phyloP scores from a whole-genome alignment of 257 asterid species.

The Nicotiana paniculata region DNA sequence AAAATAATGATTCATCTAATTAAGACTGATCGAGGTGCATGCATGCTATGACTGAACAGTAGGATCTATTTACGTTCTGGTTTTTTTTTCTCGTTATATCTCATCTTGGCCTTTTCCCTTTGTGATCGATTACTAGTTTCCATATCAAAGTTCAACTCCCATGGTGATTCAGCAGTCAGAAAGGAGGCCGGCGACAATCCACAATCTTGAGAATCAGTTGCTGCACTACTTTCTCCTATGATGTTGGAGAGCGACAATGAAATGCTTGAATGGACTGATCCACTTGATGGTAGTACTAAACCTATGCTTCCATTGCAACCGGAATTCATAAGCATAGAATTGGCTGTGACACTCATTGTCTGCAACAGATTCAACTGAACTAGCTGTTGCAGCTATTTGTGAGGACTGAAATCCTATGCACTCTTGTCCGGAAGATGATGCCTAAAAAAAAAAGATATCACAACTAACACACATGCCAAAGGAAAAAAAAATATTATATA shows the following conservation, averaged over 20 bases:
- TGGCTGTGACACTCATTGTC: background rate
- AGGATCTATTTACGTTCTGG: slow-evolving; percentile 25
- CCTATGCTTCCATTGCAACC: slow-evolving; percentile 24
- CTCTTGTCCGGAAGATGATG: slow-evolving; percentile 44
- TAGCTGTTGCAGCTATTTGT: slow-evolving; percentile 12
- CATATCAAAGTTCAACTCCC: slow-evolving; percentile 51
- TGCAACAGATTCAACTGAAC: slow-evolving; percentile 32
- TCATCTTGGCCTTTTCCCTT: slow-evolving; percentile 66
- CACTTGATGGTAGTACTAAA: slow-evolving; percentile 30
- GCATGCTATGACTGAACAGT: background rate
- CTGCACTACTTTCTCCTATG: slow-evolving; percentile 47
- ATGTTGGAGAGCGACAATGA: slow-evolving; percentile 42
- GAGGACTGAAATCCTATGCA: slow-evolving; percentile 35
- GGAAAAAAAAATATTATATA: background rate
- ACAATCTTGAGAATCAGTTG: slow-evolving; percentile 56
- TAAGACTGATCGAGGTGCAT: too few species aligned
- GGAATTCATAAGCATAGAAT: slow-evolving; percentile 38
- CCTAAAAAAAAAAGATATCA: slow-evolving; percentile 18
- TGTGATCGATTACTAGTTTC: slow-evolving; percentile 35
- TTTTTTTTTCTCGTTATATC: slow-evolving; percentile 70
- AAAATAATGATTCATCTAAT: background rate
- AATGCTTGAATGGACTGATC: slow-evolving; percentile 33
- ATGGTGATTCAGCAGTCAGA: slow-evolving; percentile 41
- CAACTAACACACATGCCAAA: slow-evolving; percentile 10
- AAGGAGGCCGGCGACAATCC: slow-evolving; percentile 50